These are phyloP conservation scores for Aspergillus sergii DNA, from an alignment of 2,329 filamentous ascomycete genomes.

Conservation along the genomic window DNA sequence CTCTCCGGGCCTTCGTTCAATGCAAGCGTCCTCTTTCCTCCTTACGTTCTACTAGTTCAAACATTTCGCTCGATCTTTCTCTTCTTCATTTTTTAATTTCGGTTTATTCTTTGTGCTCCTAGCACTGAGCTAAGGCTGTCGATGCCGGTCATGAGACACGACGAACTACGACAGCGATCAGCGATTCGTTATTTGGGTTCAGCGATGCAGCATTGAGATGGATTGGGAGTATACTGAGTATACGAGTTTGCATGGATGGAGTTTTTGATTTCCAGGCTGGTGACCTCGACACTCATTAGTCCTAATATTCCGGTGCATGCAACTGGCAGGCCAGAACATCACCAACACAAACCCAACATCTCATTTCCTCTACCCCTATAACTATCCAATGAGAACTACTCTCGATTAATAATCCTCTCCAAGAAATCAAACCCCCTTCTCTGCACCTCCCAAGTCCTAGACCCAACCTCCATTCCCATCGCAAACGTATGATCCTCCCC, in stretches of 20 bases:
- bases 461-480: conserved; percentile 45
- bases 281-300: conserved; percentile 1
- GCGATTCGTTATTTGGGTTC: neutral
- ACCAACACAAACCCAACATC: neutral
- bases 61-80: neutral
- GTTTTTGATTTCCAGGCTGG: neutral
- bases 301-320: neutral
- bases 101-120: neutral
- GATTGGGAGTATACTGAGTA: neutral
- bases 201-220: conserved; percentile 1
- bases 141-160: conserved; percentile 1
- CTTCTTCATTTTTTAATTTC: neutral
- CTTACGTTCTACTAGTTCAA: neutral
- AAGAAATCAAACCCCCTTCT: conserved; percentile 47
- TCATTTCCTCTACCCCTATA: neutral
- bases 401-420: conserved; percentile 28
- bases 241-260: conserved; percentile 3
- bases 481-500: conserved; percentile 50
- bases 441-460: conserved; percentile 38
- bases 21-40: neutral
- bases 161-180: neutral
- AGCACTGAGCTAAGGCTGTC: neutral
- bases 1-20: neutral
- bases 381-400: neutral
- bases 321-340: neutral